Evolutionary conservation across 805 yeast species (phyloP).

Genomic region (Metschnikowia lachancei): DNA sequence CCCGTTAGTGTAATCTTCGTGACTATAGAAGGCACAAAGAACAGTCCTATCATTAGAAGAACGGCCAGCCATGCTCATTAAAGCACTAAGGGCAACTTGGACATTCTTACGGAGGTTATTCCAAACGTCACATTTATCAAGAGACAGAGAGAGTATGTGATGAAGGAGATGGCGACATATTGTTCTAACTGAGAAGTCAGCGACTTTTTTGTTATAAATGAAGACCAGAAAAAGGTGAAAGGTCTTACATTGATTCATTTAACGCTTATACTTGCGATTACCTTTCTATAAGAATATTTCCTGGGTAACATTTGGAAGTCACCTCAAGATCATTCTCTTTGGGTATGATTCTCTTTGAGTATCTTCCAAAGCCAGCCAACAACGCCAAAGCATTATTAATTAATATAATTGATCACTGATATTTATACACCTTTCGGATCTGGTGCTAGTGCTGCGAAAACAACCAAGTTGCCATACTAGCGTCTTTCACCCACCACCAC

Average conservation of each 20-base stretch:
- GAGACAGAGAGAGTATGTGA: conserved; percentile 76
- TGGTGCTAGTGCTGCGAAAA: no score
- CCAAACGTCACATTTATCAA: conserved; percentile 87
- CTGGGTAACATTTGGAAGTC: no score
- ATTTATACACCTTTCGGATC: no score
- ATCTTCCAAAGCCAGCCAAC: no score
- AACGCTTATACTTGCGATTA: no score
- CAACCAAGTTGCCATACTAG: no score
- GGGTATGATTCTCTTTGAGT: no score
- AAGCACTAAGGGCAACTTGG: conserved; percentile 59
- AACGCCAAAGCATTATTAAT: no score
- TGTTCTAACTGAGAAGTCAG: conserved; percentile 84
- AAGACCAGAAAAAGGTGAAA: conserved; percentile 87
- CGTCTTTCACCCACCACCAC: no score
- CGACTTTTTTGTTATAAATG: conserved; percentile 84
- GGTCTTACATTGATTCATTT: conserved; percentile 91
- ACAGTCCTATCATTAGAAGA: conserved; percentile 67
- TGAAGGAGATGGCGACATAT: conserved; percentile 82
- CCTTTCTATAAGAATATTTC: no score
- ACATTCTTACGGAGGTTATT: conserved; percentile 73
- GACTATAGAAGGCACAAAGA: conserved; percentile 59
- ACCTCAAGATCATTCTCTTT: no score
- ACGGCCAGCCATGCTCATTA: conserved; percentile 61
- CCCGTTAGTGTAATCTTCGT: conserved; percentile 52
- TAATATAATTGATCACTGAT: no score